A percentile compares a stretch with the other conserved stretches of the same genome.
Evolutionary conservation across 2,329 filamentous ascomycete species (phyloP).

Genomic region (Didymellaceae sp.): DNA sequence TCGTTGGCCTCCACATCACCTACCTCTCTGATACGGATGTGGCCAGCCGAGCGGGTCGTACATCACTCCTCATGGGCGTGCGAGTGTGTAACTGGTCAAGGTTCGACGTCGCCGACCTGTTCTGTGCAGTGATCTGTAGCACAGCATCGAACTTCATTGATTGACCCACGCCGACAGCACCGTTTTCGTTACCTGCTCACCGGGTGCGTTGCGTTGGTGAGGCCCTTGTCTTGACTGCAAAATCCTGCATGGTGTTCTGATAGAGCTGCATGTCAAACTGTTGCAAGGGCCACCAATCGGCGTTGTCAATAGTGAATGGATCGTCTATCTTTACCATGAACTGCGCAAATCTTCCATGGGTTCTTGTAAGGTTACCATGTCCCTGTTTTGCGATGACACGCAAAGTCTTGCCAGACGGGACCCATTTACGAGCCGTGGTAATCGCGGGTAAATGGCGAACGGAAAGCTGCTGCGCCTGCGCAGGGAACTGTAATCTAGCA

Average conservation of each 20-base stretch:
- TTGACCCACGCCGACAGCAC: conserved; percentile 19
- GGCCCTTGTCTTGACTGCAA: conserved; percentile 1
- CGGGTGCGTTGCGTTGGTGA: conserved; percentile 18
- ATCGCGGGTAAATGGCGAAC: conserved; percentile 13
- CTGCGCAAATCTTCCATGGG: conserved; percentile 32
- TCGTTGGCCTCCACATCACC: conserved; percentile 25
- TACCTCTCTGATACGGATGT: too few species aligned
- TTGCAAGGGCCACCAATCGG: conserved; percentile 28
- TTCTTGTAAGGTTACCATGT: conserved; percentile 27
- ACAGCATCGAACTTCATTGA: conserved; percentile 24
- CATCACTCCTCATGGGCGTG: conserved; percentile 21
- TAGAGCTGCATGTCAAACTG: conserved; percentile 3
- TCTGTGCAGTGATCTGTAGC: conserved; percentile 26
- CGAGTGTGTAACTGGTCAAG: conserved; percentile 26
- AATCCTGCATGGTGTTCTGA: conserved; percentile 13
- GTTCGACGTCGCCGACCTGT: conserved; percentile 37
- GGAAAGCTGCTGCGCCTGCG: conserved; percentile 13
- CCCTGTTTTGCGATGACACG: conserved; percentile 12
- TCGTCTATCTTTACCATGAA: conserved; percentile 21
- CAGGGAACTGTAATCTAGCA: conserved; percentile 20
- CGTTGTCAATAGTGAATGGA: conserved; percentile 22
- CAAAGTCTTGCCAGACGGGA: conserved; percentile 25
- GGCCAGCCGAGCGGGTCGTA: conserved; percentile 26
- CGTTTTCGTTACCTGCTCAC: conserved; percentile 38
- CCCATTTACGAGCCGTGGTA: not conserved